These are phyloP conservation scores for Populus tomentosa DNA, from an alignment of 441 rosid genomes.

Conservation along the genomic window DNA sequence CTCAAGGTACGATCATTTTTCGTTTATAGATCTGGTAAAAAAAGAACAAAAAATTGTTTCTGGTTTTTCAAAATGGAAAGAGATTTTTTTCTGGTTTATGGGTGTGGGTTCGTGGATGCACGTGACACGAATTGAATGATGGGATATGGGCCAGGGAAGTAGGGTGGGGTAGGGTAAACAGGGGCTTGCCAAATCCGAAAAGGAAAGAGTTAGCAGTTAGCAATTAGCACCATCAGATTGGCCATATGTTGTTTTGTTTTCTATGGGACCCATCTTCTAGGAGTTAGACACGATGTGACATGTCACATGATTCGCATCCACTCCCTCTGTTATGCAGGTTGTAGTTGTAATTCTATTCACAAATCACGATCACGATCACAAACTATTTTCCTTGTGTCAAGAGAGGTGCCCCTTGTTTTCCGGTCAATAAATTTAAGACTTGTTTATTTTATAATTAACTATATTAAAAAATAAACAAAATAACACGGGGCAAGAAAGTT, in stretches of 20 bases:
- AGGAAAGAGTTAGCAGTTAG: slow-evolving; percentile 30
- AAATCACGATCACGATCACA: not conserved
- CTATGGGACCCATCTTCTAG: slow-evolving; percentile 35
- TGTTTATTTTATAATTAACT: too few species aligned
- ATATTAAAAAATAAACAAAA: too few species aligned
- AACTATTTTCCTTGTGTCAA: not conserved
- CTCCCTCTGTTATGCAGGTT: slow-evolving; percentile 9
- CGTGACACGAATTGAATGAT: slow-evolving; percentile 54
- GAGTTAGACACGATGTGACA: slow-evolving; percentile 30
- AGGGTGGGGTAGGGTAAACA: slow-evolving; percentile 36
- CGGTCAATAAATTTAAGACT: not conserved
- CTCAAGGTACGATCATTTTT: slow-evolving; percentile 50
- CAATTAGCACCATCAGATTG: slow-evolving; percentile 28
- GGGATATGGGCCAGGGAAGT: slow-evolving; percentile 42
- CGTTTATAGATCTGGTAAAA: not conserved
- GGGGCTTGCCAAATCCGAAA: slow-evolving; percentile 24
- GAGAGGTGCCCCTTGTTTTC: not conserved
- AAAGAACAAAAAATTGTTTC: not conserved
- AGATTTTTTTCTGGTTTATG: not conserved
- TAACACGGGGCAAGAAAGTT: too few species aligned
- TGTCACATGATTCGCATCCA: slow-evolving; percentile 28
- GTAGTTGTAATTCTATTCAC: not conserved
- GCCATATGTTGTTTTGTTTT: not conserved
- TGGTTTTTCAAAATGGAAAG: not conserved
- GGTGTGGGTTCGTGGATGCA: slow-evolving; percentile 31